Base-by-base conservation (phyloP, 1,284 basidiomycete genomes). In the Polyporus tsugae region DNA sequence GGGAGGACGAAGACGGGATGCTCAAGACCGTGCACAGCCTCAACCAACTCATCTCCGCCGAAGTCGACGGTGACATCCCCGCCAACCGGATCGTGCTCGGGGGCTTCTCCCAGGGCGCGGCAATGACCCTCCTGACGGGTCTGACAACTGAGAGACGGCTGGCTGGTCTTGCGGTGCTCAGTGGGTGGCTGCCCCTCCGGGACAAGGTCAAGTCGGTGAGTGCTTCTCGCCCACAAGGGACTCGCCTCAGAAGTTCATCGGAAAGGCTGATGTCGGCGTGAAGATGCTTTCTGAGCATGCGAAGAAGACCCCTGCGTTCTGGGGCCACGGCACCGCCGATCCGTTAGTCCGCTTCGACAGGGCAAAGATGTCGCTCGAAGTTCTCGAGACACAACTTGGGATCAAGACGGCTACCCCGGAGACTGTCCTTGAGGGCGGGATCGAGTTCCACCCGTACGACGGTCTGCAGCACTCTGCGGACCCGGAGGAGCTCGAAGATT, bases 71-170 rank as follows among this genome's bases (percentile, higher is more conserved):
- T 17, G 95, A 94, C 35, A 88, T 92, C 63, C 85, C 89, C 6
- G 81, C 91, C 35, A 83, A 86, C 64, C 87, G 89, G 36, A 90
- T 93, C 71, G 84, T 96, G 19, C 80, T 97, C 36, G 95, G 94
- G 41, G 96, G 96, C 1, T 98, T 97, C 82, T 92, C 90, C 69
- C 96, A 97, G 80, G 96, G 95, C 49, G 93, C 86, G 19, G 89
- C 91, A n/a, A 91, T 96, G 83, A 85, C 90, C 6, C 82, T 95
- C 41, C 80, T 96, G 63, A 89, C 89, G 4, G 94, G 90, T 6
- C 79, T 97, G 55, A 91, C 90, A 0, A 85, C 83, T 7, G 87
- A 90, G 75, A 80, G 88, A 53, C 91, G 90, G 75, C 82, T 97
- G 6, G 94, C 86, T 0, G 95, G 95, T 1, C 78, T 96, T 58